Conservation (phyloP, 192 early-diverging fungal genomes). For the Entomortierella beljakovae region DNA sequence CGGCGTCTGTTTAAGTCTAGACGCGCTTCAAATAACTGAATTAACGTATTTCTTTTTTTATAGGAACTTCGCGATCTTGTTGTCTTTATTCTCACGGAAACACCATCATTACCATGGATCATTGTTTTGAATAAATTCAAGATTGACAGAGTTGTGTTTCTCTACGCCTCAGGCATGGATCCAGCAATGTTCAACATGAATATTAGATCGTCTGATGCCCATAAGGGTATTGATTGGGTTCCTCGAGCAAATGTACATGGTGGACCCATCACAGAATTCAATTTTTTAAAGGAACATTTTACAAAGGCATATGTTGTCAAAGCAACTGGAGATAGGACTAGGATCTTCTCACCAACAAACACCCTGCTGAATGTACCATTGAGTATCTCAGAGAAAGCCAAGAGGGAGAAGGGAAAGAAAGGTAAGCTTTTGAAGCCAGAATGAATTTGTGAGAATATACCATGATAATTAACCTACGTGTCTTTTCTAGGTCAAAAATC, state of each 20-base stretch:
- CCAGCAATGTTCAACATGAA: slow-evolving; percentile 50
- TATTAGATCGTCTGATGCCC: slow-evolving; percentile 28
- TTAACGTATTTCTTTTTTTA: not conserved
- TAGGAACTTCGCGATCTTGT: slow-evolving; percentile 60
- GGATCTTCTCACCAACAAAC: slow-evolving; percentile 52
- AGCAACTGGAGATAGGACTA: slow-evolving; percentile 40
- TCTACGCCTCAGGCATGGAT: slow-evolving; percentile 59
- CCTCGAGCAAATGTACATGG: slow-evolving; percentile 1
- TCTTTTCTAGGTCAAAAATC: slow-evolving; percentile 15
- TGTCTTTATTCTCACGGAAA: slow-evolving; percentile 57
- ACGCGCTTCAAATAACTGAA: not conserved
- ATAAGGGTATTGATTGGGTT: slow-evolving; percentile 16
- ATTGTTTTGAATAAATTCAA: slow-evolving; percentile 45
- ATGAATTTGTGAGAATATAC: not conserved
- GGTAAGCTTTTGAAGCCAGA: slow-evolving; percentile 13
- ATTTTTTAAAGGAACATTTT: slow-evolving; percentile 26
- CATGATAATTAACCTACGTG: not conserved
- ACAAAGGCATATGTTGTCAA: slow-evolving; percentile 51
- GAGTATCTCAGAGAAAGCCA: slow-evolving; percentile 47
- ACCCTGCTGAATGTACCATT: slow-evolving; percentile 57
- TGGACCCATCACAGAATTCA: slow-evolving; percentile 21
- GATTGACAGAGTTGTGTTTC: slow-evolving; percentile 53
- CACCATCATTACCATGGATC: slow-evolving; percentile 43
- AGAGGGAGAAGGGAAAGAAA: slow-evolving; percentile 37
- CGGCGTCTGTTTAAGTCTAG: too few relatives aligned